Conservation (phyloP, 2,329 filamentous ascomycete genomes). For the Pseudogymnoascus sp. region DNA sequence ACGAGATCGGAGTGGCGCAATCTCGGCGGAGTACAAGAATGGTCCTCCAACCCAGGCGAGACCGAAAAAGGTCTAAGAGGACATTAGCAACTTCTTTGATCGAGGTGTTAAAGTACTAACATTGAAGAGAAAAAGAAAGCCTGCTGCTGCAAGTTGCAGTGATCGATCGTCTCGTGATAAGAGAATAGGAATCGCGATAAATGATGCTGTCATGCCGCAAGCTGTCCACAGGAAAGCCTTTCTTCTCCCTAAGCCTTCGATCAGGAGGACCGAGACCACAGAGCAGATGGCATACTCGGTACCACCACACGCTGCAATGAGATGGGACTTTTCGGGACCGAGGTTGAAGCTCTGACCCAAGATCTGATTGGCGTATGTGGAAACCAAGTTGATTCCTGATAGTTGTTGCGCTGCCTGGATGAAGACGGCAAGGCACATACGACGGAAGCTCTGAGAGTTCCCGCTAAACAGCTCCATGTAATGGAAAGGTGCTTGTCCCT, state of each 20-base stretch:
- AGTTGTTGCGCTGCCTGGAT: conserved; percentile 15
- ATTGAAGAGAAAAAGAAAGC: neutral
- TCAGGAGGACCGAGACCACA: conserved; percentile 25
- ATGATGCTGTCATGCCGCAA: conserved; percentile 49
- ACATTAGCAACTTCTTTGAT: too few relatives aligned
- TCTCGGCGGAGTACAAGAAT: conserved; percentile 51
- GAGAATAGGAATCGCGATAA: conserved; percentile 46
- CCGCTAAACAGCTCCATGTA: conserved; percentile 31
- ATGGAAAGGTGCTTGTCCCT: conserved; percentile 12
- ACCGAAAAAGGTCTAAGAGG: conserved; percentile 27
- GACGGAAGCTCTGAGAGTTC: conserved; percentile 37
- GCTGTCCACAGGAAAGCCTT: conserved; percentile 64
- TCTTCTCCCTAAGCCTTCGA: conserved; percentile 53
- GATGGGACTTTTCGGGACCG: conserved; percentile 39
- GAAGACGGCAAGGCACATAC: conserved; percentile 40
- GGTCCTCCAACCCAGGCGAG: conserved; percentile 43
- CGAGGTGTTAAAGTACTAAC: neutral
- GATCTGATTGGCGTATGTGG: neutral
- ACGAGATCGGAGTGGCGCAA: conserved; percentile 40
- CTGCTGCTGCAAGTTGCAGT: conserved; percentile 9
- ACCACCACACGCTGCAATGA: conserved; percentile 44
- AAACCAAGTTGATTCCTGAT: neutral
- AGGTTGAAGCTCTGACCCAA: conserved; percentile 22
- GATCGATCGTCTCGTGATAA: conserved; percentile 11
- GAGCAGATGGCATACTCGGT: conserved; percentile 32